A percentile compares a stretch with the other conserved stretches of the same genome.
Conservation (phyloP, 495 filamentous ascomycete species). For the Amphirosellinia nigrospora region DNA sequence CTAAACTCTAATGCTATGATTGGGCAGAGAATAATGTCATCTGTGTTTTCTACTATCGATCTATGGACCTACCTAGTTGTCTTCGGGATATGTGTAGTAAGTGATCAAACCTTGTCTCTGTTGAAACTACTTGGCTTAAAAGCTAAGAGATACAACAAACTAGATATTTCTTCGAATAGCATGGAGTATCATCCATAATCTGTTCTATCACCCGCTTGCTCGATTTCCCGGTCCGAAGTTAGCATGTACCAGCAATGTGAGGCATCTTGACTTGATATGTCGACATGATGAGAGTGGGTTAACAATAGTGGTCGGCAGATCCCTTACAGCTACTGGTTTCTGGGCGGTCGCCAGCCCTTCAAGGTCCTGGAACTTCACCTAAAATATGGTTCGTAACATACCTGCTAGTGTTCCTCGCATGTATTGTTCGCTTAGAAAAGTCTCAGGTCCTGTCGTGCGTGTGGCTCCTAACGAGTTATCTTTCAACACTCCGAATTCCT, state of each 20-base stretch:
- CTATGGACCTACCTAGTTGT: not conserved
- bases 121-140: not conserved
- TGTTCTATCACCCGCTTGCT: constrained; percentile 3
- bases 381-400: constrained; percentile 24
- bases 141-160: not conserved
- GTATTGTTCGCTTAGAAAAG: not conserved
- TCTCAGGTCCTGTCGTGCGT: constrained; percentile 53
- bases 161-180: not conserved
- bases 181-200: not conserved
- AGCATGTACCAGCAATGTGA: constrained; percentile 14
- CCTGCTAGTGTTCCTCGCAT: not conserved
- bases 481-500: constrained; percentile 55
- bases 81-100: not conserved
- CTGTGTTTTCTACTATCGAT: not conserved
- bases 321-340: constrained; percentile 22
- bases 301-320: constrained; percentile 5
- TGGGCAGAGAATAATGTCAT: not conserved
- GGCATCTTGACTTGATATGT: not conserved
- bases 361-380: constrained; percentile 23
- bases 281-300: not conserved
- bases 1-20: not conserved
- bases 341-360: constrained; percentile 29
- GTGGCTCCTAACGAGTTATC: constrained; percentile 58
- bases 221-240: constrained; percentile 7
- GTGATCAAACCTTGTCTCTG: not conserved